phyloP scores from a whole-genome alignment of 2,329 filamentous ascomycete species.

The Ramularia collo-cygni region DNA sequence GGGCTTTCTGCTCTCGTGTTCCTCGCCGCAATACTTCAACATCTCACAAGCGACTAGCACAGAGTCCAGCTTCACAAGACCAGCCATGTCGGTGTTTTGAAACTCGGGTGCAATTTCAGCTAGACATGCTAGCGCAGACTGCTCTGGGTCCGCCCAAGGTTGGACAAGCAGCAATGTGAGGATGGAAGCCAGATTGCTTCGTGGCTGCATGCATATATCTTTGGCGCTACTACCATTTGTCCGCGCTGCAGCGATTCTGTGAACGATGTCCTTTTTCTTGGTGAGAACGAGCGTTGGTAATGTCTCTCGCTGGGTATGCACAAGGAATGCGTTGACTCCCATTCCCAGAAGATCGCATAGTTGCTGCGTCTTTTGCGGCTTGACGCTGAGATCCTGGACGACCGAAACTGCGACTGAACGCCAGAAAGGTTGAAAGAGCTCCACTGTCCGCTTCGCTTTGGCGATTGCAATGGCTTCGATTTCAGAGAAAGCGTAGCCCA shows the following conservation, averaged over 20 bases:
- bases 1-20: slow-evolving; percentile 37
- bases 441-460: slow-evolving; percentile 48
- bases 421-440: slow-evolving; percentile 81
- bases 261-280: slow-evolving; percentile 69
- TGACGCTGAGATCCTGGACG: slow-evolving; percentile 70
- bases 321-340: slow-evolving; percentile 65
- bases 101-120: slow-evolving; percentile 65
- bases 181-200: slow-evolving; percentile 51
- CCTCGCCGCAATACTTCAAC: slow-evolving; percentile 70
- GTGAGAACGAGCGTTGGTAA: slow-evolving; percentile 80
- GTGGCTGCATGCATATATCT: slow-evolving; percentile 53
- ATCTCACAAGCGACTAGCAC: slow-evolving; percentile 72
- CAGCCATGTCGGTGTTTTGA: slow-evolving; percentile 55
- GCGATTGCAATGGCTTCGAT: slow-evolving; percentile 64
- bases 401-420: slow-evolving; percentile 72
- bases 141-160: slow-evolving; percentile 58
- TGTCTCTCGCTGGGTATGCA: slow-evolving; percentile 71
- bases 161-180: slow-evolving; percentile 54
- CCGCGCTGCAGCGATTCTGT: slow-evolving; percentile 68
- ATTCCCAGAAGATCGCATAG: slow-evolving; percentile 76
- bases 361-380: slow-evolving; percentile 74
- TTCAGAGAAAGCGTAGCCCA: slow-evolving; percentile 76
- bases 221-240: slow-evolving; percentile 48
- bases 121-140: slow-evolving; percentile 61
- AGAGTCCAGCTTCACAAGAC: slow-evolving; percentile 67